Evolutionary conservation across 257 asterid species (phyloP).

Genomic region (Fraxinus excelsior): DNA sequence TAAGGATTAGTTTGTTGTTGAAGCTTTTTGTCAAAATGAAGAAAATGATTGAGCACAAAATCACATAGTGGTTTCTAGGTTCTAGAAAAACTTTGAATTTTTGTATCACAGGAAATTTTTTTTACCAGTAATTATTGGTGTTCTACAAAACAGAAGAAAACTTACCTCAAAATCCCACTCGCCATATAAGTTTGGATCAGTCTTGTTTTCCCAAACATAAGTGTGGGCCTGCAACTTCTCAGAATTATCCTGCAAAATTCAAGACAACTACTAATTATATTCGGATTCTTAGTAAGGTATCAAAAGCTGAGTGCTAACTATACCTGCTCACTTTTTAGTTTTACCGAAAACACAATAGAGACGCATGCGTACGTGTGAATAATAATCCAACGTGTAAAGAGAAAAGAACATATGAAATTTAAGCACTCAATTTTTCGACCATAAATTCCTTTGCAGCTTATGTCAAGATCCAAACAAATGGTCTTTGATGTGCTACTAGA

Average conservation of each 20-base stretch:
- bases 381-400: background rate
- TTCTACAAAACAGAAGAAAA: background rate
- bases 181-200: conserved; percentile 68
- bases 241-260: conserved; percentile 56
- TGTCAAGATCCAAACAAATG: background rate
- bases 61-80: background rate
- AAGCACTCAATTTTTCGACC: background rate
- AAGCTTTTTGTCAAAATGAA: background rate
- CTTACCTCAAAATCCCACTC: conserved; percentile 79
- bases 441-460: background rate
- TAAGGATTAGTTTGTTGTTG: background rate
- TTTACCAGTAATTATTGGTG: background rate
- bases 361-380: background rate
- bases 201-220: conserved; percentile 64
- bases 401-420: background rate
- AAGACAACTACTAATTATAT: background rate
- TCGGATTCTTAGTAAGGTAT: conserved; percentile 8
- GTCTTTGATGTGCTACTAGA: background rate
- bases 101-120: background rate
- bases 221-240: conserved; percentile 54
- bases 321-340: background rate
- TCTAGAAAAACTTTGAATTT: background rate
- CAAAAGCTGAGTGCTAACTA: background rate
- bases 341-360: background rate
- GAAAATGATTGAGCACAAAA: background rate